phyloP scores from a whole-genome alignment of 2,329 filamentous ascomycete genomes.

The Dactylella cylindrospora region DNA sequence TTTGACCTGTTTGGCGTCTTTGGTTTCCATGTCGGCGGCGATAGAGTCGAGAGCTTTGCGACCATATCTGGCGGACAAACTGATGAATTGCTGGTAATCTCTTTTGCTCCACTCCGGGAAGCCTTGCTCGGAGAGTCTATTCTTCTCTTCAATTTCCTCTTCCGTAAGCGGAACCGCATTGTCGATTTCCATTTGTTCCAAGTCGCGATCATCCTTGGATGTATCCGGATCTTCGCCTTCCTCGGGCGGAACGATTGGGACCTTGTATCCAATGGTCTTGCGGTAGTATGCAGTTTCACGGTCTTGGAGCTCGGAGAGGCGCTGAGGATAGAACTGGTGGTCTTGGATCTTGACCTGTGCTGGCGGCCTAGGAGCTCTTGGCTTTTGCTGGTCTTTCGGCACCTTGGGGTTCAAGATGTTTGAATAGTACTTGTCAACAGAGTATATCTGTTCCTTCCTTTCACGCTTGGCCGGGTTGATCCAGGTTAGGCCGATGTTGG shows the following conservation, averaged over 20 bases:
- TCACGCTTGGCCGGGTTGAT: conserved; percentile 98
- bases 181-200: conserved; percentile 91
- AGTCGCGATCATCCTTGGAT: conserved; percentile 80
- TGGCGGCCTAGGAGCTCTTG: conserved; percentile 90
- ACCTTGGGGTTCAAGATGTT: conserved; percentile 74
- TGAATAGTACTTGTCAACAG: conserved; percentile 98
- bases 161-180: conserved; percentile 84
- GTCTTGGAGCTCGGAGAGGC: conserved; percentile 85
- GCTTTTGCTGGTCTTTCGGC: conserved; percentile 78
- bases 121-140: conserved; percentile 75
- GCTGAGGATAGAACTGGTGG: conserved; percentile 91
- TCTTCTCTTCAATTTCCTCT: conserved; percentile 84
- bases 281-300: conserved; percentile 94
- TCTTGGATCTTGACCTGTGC: conserved; percentile 91
- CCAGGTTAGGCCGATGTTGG: conserved; percentile 90
- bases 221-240: conserved; percentile 73
- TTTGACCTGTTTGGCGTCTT: conserved; percentile 79
- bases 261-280: conserved; percentile 76
- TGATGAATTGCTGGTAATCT: conserved; percentile 97
- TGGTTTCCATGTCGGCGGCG: conserved; percentile 85
- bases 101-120: conserved; percentile 95
- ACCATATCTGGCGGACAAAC: conserved; percentile 89
- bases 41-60: conserved; percentile 83
- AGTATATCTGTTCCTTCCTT: conserved; percentile 96
- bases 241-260: conserved; percentile 70